These are phyloP conservation scores for Puya raimondii DNA, from an alignment of 176 grass and related monocot species.

Conservation along the genomic window DNA sequence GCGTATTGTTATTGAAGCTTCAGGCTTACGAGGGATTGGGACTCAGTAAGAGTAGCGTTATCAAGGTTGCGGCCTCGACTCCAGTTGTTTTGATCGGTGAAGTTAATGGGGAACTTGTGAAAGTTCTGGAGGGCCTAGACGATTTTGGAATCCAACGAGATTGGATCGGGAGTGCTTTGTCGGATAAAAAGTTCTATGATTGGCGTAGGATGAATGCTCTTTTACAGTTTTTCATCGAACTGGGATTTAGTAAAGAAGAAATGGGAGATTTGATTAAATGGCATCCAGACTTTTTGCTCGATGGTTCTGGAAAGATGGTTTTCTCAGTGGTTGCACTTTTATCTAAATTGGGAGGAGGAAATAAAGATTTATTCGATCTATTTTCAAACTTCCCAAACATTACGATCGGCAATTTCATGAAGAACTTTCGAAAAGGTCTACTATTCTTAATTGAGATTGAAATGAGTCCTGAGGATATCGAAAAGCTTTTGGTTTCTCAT, in stretches of 20 bases:
- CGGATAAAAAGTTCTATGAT: slow-evolving; percentile 32
- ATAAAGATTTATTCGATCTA: slow-evolving; percentile 33
- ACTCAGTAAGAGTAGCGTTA: slow-evolving; percentile 48
- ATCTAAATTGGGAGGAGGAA: slow-evolving; percentile 39
- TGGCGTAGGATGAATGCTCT: slow-evolving; percentile 41
- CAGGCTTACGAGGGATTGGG: slow-evolving; percentile 41
- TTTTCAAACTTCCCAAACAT: slow-evolving; percentile 49
- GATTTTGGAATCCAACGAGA: slow-evolving; percentile 32
- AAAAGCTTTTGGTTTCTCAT: slow-evolving; percentile 39
- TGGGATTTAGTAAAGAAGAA: slow-evolving; percentile 41
- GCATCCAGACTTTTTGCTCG: slow-evolving; percentile 50
- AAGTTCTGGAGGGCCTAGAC: slow-evolving; percentile 42
- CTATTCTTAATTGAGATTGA: slow-evolving; percentile 31
- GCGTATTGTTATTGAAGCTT: slow-evolving; percentile 38
- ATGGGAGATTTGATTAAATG: slow-evolving; percentile 35
- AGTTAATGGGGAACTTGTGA: slow-evolving; percentile 23
- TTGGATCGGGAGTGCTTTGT: slow-evolving; percentile 39
- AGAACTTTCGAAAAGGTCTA: slow-evolving; percentile 29
- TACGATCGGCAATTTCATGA: slow-evolving; percentile 19
- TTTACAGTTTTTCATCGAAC: slow-evolving; percentile 34
- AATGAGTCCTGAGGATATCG: slow-evolving; percentile 27
- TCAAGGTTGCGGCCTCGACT: slow-evolving; percentile 38
- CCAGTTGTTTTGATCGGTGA: slow-evolving; percentile 31
- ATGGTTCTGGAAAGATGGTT: slow-evolving; percentile 46
- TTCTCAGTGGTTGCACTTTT: slow-evolving; percentile 32